A percentile compares a stretch with the other conserved stretches of the same genome.
phyloP scores from a whole-genome alignment of 768 basidiomycete genomes.

The Symmetrospora coprosmae region DNA sequence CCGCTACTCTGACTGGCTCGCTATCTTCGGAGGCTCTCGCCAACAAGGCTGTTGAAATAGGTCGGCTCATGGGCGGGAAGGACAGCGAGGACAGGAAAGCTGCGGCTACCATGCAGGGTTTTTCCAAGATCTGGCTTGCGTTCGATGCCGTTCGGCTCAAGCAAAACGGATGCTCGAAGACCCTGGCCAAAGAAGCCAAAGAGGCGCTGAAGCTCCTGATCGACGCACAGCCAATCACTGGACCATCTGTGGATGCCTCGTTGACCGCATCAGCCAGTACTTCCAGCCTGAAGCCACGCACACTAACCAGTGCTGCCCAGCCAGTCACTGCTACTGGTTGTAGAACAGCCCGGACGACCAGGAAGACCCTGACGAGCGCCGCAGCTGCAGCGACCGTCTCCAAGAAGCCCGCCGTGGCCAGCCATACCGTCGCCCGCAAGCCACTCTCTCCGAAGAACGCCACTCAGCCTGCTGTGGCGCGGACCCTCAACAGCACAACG shows the following conservation, averaged over 20 bases:
- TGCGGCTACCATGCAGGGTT: not conserved
- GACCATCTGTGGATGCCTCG: too few species aligned
- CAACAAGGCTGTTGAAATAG: too few species aligned
- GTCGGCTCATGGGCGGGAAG: too few species aligned
- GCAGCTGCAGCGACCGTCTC: not conserved
- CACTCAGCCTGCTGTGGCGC: too few species aligned
- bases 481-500: too few species aligned
- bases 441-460: slow-evolving; percentile 1
- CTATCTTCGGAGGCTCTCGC: not conserved
- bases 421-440: not conserved
- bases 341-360: not conserved
- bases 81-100: too few species aligned
- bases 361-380: too few species aligned
- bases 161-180: not conserved
- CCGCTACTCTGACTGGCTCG: not conserved
- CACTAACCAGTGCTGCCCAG: not conserved
- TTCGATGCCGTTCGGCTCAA: not conserved
- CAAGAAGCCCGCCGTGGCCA: not conserved
- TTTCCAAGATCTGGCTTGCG: not conserved
- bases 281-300: not conserved
- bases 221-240: not conserved
- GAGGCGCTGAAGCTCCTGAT: not conserved
- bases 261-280: too few species aligned
- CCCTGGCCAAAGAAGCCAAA: not conserved
- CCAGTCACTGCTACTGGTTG: not conserved